Conservation (phyloP, 768 basidiomycete species). For the Rhodotorula paludigena region DNA sequence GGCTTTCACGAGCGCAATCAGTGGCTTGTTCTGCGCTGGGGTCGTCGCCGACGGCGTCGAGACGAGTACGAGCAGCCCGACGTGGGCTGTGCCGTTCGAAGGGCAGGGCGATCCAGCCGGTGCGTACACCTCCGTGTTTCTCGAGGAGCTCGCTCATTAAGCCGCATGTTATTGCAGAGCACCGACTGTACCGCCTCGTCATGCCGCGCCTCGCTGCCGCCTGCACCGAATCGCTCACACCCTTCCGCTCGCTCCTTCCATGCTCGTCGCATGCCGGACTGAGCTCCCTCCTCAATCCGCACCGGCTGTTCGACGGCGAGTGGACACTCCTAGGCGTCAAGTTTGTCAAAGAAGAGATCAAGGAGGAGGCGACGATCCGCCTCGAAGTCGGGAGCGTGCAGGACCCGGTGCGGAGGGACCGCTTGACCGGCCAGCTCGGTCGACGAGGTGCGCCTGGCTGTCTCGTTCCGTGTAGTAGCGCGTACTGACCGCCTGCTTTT, state of each 20-base stretch:
- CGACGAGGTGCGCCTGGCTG: conserved; percentile 16
- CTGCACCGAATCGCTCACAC: conserved; percentile 97
- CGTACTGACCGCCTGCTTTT: conserved; percentile 55
- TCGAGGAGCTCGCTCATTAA: background rate
- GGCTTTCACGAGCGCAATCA: conserved; percentile 77
- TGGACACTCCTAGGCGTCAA: conserved; percentile 86
- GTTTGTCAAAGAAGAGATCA: conserved; percentile 19
- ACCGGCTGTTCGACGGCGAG: conserved; percentile 77
- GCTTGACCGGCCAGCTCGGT: conserved; percentile 34
- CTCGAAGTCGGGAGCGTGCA: conserved; percentile 67
- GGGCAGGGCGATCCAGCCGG: conserved; percentile 21
- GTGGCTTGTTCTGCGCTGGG: conserved; percentile 83
- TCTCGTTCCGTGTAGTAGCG: too few relatives aligned
- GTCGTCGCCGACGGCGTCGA: conserved; percentile 22
- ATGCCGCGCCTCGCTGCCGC: conserved; percentile 60
- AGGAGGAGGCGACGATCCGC: conserved; percentile 56
- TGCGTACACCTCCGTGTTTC: conserved; percentile 1
- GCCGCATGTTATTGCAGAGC: too few relatives aligned
- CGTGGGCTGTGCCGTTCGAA: conserved; percentile 21
- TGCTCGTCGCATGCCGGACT: conserved; percentile 86
- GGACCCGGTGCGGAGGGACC: conserved; percentile 58
- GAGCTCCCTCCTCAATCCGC: conserved; percentile 74
- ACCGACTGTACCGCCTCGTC: conserved; percentile 63
- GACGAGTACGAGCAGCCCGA: conserved; percentile 33
- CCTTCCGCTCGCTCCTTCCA: conserved; percentile 88